Evolutionary conservation across 768 basidiomycete genomes (phyloP).

Genomic region (Phaeolepiota aurea): DNA sequence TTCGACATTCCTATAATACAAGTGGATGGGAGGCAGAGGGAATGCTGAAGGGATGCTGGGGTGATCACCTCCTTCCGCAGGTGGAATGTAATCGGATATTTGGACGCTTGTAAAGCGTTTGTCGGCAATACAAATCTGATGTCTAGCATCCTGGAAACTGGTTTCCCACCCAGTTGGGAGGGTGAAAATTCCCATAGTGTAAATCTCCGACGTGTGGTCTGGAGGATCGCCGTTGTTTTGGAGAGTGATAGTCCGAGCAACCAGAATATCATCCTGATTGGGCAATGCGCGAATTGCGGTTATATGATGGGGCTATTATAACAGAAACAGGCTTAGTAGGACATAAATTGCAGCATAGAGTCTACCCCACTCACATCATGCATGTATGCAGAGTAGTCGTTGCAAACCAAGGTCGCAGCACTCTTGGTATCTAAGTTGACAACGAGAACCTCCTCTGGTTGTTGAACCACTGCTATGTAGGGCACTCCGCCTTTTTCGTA

Average conservation of each 20-base stretch:
- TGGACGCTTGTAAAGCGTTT: constrained; percentile 18
- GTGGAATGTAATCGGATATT: constrained; percentile 31
- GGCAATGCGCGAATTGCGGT: constrained; percentile 45
- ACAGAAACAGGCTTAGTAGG: no score
- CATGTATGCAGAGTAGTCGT: not conserved
- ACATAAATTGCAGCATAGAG: no score
- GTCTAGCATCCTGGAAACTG: constrained; percentile 7
- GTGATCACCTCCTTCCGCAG: constrained; percentile 19
- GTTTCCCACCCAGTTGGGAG: constrained; percentile 9
- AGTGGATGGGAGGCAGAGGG: constrained; percentile 28
- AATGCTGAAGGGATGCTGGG: constrained; percentile 13
- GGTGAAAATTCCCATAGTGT: constrained; percentile 20
- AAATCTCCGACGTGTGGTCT: constrained; percentile 7
- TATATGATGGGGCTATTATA: constrained; percentile 37
- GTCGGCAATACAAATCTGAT: constrained; percentile 16
- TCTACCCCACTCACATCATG: constrained; percentile 9
- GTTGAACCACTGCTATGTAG: not conserved
- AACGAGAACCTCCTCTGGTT: not conserved
- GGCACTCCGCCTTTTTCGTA: not conserved
- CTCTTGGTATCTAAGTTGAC: not conserved
- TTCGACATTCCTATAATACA: constrained; percentile 21
- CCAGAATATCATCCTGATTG: constrained; percentile 39
- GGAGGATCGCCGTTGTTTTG: not conserved
- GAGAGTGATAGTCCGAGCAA: constrained; percentile 29
- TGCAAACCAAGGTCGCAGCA: not conserved